These are phyloP conservation scores for Solanum virginianum DNA, from an alignment of 257 asterid genomes.

Conservation along the genomic window DNA sequence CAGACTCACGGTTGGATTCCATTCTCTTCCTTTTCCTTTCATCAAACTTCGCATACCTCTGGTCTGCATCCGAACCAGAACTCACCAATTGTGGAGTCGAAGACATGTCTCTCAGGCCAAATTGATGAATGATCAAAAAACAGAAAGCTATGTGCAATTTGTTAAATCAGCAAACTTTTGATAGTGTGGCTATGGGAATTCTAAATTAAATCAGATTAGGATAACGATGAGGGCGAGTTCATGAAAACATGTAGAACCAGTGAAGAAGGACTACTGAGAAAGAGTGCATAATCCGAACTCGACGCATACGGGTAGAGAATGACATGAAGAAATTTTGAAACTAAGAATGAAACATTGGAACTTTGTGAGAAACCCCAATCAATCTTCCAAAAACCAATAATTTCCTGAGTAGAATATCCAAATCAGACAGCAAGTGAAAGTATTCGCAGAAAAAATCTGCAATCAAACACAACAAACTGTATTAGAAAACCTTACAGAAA, in stretches of 20 bases:
- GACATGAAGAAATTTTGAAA: constrained; percentile 21
- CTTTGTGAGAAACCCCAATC: background rate
- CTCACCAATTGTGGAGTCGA: constrained; percentile 25
- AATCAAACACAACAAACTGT: background rate
- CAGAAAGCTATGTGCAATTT: background rate
- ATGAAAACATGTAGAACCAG: constrained; percentile 82
- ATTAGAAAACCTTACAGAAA: background rate
- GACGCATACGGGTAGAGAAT: constrained; percentile 23
- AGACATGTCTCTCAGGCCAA: constrained; percentile 11
- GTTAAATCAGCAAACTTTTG: background rate
- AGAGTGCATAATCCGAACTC: constrained; percentile 68
- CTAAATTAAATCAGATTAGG: background rate
- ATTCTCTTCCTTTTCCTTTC: constrained; percentile 72
- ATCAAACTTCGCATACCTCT: constrained; percentile 19
- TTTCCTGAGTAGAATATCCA: background rate
- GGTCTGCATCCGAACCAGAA: constrained; percentile 30
- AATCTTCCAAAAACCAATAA: background rate
- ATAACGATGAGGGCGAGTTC: constrained; percentile 15
- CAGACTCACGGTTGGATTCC: constrained; percentile 81
- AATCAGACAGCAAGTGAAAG: background rate
- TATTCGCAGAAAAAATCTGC: background rate
- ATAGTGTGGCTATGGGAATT: background rate
- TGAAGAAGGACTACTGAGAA: constrained; percentile 85
- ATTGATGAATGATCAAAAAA: background rate
- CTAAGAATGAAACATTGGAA: background rate